Percentiles rank a stretch among this genome's conserved stretches.
Evolutionary conservation across 2,329 filamentous ascomycete genomes (phyloP).

Genomic region (Cladosporium sp.): DNA sequence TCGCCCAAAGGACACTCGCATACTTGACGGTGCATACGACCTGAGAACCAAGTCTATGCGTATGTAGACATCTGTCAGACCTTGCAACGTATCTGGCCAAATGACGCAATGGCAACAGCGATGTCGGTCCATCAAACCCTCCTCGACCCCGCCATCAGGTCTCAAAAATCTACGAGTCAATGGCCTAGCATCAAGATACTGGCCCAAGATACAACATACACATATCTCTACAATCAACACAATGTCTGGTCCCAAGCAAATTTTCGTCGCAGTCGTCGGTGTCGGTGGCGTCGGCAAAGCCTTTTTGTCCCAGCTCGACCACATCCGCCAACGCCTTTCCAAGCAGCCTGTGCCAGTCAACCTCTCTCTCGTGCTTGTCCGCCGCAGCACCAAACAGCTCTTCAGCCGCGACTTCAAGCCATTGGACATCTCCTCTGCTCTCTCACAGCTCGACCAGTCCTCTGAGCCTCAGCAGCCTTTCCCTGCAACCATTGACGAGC

Average conservation of each 20-base stretch:
- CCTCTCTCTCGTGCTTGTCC: constrained; percentile 80
- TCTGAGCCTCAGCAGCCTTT: constrained; percentile 57
- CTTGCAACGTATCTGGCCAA: background rate
- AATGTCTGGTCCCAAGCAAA: constrained; percentile 47
- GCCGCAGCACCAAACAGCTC: constrained; percentile 81
- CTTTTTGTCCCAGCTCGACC: constrained; percentile 80
- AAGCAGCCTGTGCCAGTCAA: constrained; percentile 58
- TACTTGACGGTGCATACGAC: background rate
- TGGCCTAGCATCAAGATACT: background rate
- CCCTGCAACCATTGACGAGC: constrained; percentile 73
- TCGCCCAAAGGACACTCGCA: background rate
- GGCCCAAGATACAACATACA: constrained; percentile 5
- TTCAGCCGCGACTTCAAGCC: constrained; percentile 72
- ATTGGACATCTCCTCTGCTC: constrained; percentile 63
- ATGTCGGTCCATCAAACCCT: constrained; percentile 5
- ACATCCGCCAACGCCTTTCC: constrained; percentile 63
- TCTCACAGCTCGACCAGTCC: constrained; percentile 63
- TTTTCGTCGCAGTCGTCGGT: constrained; percentile 57
- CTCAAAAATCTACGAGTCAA: constrained; percentile 15
- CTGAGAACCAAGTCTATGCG: background rate
- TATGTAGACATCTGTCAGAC: background rate
- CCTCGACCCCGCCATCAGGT: background rate
- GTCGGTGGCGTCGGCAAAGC: constrained; percentile 90
- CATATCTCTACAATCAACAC: constrained; percentile 19
- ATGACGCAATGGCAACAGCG: constrained; percentile 2